Evolutionary conservation across 1,139 yeast genomes (phyloP).

Genomic region (Casaregolazyma lundiana): DNA sequence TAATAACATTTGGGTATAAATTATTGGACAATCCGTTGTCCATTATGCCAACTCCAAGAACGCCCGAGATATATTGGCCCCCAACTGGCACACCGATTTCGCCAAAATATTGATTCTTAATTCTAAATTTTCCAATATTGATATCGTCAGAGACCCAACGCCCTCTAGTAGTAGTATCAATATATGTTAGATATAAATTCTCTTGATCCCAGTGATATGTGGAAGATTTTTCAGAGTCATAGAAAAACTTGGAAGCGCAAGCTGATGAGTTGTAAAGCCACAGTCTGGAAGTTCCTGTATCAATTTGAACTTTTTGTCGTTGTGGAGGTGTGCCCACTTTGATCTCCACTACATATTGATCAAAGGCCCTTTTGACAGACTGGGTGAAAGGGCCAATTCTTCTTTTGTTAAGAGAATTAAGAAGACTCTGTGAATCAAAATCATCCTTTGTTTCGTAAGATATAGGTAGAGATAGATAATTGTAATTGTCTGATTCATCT

Average conservation of each 20-base stretch:
- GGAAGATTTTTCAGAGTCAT: conserved; percentile 10
- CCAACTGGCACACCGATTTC: conserved; percentile 5
- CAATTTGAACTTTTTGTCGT: conserved; percentile 49
- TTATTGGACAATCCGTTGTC: conserved; percentile 14
- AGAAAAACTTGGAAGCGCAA: neutral
- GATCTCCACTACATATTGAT: conserved; percentile 40
- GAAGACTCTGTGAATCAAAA: too few relatives aligned
- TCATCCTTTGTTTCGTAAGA: too few relatives aligned
- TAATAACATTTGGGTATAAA: conserved; percentile 41
- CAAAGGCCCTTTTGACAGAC: too few relatives aligned
- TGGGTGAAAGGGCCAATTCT: too few relatives aligned
- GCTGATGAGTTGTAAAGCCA: conserved; percentile 44
- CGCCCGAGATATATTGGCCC: too few relatives aligned
- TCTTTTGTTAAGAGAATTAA: too few relatives aligned
- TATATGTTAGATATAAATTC: conserved; percentile 28
- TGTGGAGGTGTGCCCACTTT: conserved; percentile 54
- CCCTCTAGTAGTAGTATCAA: conserved; percentile 33
- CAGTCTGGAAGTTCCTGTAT: conserved; percentile 66
- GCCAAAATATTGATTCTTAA: conserved; percentile 11
- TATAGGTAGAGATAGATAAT: too few relatives aligned
- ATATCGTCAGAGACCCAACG: conserved; percentile 45
- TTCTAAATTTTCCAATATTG: conserved; percentile 3
- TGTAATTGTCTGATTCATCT: too few relatives aligned
- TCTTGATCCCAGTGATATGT: conserved; percentile 13
- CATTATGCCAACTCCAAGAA: conserved; percentile 19